A percentile compares a stretch with the other conserved stretches of the same genome.
These are phyloP conservation scores for Exophiala phaeomuriformis DNA, from an alignment of 2,329 filamentous ascomycete genomes.

Conservation along the genomic window DNA sequence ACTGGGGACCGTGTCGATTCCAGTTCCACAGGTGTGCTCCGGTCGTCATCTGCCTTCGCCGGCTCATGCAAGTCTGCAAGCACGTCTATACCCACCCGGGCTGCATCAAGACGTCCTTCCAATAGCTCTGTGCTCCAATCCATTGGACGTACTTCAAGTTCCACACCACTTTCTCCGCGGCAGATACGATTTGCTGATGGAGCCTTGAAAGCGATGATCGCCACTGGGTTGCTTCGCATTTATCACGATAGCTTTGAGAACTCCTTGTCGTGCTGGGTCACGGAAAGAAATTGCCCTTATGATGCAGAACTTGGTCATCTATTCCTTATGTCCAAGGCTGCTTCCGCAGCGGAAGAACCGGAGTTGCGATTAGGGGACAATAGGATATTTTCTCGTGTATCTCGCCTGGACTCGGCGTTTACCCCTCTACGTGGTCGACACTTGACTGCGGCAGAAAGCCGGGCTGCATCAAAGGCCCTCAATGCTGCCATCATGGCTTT, in stretches of 20 bases:
- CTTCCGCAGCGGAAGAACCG: constrained; percentile 37
- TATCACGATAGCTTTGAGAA: constrained; percentile 24
- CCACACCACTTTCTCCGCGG: constrained; percentile 2
- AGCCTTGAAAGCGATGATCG: constrained; percentile 35
- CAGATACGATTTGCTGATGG: constrained; percentile 30
- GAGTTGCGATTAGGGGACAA: constrained; percentile 41
- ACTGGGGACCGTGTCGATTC: background rate
- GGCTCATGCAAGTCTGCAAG: too few species aligned
- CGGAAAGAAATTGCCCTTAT: constrained; percentile 31
- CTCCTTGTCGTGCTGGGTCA: constrained; percentile 22
- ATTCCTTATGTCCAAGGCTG: constrained; percentile 28
- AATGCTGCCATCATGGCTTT: constrained; percentile 41
- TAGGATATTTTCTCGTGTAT: constrained; percentile 40
- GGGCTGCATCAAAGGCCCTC: constrained; percentile 35
- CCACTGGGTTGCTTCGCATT: constrained; percentile 24
- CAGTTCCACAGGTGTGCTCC: background rate
- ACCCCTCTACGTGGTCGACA: constrained; percentile 33
- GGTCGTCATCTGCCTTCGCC: background rate
- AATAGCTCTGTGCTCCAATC: background rate
- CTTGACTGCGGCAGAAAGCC: constrained; percentile 35
- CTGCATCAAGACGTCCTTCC: background rate
- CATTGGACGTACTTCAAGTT: background rate
- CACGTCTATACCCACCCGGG: background rate
- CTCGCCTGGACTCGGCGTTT: constrained; percentile 36
- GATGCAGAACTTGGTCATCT: constrained; percentile 21